These are phyloP conservation scores for Persicaria maculosa DNA, from an alignment of 148 eudicot genomes.

Conservation along the genomic window DNA sequence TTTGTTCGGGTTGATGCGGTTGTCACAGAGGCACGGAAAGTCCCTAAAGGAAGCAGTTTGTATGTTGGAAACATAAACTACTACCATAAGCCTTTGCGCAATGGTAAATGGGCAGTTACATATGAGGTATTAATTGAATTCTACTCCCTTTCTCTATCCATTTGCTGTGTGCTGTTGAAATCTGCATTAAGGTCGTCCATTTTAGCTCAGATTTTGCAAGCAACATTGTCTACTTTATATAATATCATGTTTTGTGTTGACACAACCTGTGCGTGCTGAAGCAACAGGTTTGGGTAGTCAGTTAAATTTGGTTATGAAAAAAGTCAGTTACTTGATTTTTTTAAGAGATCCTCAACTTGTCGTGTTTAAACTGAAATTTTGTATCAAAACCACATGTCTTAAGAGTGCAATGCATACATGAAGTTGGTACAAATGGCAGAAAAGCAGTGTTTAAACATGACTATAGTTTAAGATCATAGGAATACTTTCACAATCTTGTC, in stretches of 20 bases:
- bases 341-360: neutral
- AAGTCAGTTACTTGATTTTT: neutral
- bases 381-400: neutral
- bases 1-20: conserved; percentile 86
- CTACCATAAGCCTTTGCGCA: conserved; percentile 67
- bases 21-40: conserved; percentile 44
- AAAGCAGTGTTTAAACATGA: neutral
- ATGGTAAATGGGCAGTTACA: conserved; percentile 91
- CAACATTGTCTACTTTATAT: neutral
- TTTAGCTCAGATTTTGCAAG: neutral
- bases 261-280: neutral
- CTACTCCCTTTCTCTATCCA: neutral
- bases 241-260: neutral
- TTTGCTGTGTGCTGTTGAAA: neutral
- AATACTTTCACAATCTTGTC: neutral
- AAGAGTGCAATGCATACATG: neutral
- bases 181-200: neutral
- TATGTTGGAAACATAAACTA: conserved; percentile 79
- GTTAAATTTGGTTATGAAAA: neutral
- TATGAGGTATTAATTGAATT: conserved; percentile 43
- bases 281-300: neutral
- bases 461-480: neutral
- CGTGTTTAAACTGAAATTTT: neutral
- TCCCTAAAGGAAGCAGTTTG: conserved; percentile 37
- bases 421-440: neutral